Evolutionary conservation across 768 basidiomycete species (phyloP).

Genomic region (Amanita fuliginea): DNA sequence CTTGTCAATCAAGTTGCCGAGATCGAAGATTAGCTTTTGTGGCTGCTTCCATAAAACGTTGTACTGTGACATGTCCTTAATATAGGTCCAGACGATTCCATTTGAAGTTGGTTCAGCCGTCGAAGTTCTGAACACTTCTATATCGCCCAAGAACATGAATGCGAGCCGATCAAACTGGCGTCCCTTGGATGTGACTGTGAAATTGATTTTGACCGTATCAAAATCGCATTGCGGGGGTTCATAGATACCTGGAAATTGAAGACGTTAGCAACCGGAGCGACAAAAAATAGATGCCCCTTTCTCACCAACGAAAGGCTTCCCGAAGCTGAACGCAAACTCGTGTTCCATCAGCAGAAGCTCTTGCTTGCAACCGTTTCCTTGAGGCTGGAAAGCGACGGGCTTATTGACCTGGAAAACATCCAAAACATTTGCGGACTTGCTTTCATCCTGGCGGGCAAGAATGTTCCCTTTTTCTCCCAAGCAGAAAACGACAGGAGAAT

Average conservation of each 20-base stretch:
- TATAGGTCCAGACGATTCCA: slow-evolving; percentile 7
- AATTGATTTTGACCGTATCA: slow-evolving; percentile 50
- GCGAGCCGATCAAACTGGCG: slow-evolving; percentile 67
- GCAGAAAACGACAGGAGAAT: background rate
- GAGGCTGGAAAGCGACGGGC: background rate
- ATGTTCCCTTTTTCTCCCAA: background rate
- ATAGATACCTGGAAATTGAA: background rate
- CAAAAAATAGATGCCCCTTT: background rate
- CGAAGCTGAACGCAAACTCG: slow-evolving; percentile 2
- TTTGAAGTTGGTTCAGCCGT: slow-evolving; percentile 5
- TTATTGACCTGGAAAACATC: slow-evolving; percentile 1
- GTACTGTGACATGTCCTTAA: slow-evolving; percentile 53
- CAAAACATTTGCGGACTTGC: background rate
- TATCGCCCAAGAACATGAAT: slow-evolving; percentile 66
- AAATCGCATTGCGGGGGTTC: slow-evolving; percentile 13
- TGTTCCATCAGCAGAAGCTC: background rate
- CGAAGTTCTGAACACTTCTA: slow-evolving; percentile 27
- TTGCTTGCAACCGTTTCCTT: background rate
- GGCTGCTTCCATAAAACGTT: slow-evolving; percentile 39
- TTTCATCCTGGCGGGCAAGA: background rate
- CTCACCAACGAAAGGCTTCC: slow-evolving; percentile 2
- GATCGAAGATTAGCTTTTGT: slow-evolving; percentile 46
- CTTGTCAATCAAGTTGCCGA: slow-evolving; percentile 50
- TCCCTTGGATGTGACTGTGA: slow-evolving; percentile 70
- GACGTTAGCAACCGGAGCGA: background rate